Evolutionary conservation across 257 asterid genomes (phyloP).

Genomic region (Ajuga chamaepitys): DNA sequence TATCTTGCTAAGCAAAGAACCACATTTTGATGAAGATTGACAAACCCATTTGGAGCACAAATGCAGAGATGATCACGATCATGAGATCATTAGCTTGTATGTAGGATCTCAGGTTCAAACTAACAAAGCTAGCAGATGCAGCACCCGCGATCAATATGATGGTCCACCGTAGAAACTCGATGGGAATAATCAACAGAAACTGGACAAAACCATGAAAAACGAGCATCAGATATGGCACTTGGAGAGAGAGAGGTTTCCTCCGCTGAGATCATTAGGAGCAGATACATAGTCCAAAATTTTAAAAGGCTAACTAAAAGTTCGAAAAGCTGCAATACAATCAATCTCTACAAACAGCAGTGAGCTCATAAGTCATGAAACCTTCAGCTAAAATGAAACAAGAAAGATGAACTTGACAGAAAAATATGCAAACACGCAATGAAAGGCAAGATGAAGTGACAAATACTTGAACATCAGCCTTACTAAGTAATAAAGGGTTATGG

Average conservation of each 20-base stretch:
- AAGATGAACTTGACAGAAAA: not conserved
- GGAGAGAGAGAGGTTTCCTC: too few species aligned
- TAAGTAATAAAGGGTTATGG: not conserved
- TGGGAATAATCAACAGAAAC: conserved; percentile 70
- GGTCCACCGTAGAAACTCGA: conserved; percentile 70
- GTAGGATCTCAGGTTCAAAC: conserved; percentile 67
- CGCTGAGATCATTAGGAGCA: not conserved
- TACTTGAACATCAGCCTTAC: not conserved
- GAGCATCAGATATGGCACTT: conserved; percentile 9
- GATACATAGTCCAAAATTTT: not conserved
- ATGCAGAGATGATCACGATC: conserved; percentile 60
- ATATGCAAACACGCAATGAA: not conserved
- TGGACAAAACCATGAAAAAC: conserved; percentile 26
- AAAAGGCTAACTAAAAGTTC: not conserved
- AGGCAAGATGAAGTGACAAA: not conserved
- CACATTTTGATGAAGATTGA: conserved; percentile 87
- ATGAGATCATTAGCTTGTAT: conserved; percentile 42
- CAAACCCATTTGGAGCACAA: conserved; percentile 75
- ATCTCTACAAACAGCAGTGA: not conserved
- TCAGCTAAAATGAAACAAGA: not conserved
- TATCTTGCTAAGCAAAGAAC: conserved; percentile 48
- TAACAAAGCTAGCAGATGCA: conserved; percentile 71
- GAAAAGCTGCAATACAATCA: not conserved
- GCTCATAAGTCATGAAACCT: not conserved
- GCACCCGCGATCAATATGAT: conserved; percentile 57